phyloP scores from a whole-genome alignment of 768 basidiomycete species.

The Serendipita vermifera region DNA sequence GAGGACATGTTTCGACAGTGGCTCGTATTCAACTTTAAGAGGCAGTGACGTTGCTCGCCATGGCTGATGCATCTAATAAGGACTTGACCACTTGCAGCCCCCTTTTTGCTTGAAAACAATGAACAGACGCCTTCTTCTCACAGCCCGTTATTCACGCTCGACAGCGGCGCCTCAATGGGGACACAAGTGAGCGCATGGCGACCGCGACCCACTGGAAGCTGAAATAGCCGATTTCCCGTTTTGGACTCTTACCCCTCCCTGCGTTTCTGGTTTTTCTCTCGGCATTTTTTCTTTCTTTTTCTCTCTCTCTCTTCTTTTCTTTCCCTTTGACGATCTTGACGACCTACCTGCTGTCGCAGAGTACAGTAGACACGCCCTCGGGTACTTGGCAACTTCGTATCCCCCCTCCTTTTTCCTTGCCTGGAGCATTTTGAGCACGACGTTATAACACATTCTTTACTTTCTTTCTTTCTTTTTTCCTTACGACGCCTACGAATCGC shows the following conservation, averaged over 20 bases:
- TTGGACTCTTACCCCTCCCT: too few relatives aligned
- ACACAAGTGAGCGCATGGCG: too few relatives aligned
- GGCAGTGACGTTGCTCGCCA: too few relatives aligned
- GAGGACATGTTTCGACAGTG: too few relatives aligned
- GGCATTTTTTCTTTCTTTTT: background rate
- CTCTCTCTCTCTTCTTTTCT: background rate
- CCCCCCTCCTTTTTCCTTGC: background rate
- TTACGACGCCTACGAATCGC: background rate
- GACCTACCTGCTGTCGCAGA: background rate
- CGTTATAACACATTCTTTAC: background rate
- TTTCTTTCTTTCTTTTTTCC: background rate
- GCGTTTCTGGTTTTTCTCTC: background rate
- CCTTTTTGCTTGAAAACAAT: background rate
- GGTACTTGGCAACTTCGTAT: background rate
- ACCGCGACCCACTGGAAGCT: too few relatives aligned
- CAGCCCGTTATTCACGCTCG: background rate
- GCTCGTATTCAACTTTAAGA: too few relatives aligned
- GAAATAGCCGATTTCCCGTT: too few relatives aligned
- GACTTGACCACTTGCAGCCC: too few relatives aligned
- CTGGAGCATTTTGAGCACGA: slow-evolving; percentile 3
- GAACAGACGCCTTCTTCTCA: background rate
- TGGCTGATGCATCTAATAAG: too few relatives aligned
- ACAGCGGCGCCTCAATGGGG: background rate
- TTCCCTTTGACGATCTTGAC: slow-evolving; percentile 7
- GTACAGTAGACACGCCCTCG: background rate